Evolutionary conservation across 2,329 filamentous ascomycete species (phyloP), one percentile per base, ranked within the genome.

Genomic region (Periconia sp.): DNA sequence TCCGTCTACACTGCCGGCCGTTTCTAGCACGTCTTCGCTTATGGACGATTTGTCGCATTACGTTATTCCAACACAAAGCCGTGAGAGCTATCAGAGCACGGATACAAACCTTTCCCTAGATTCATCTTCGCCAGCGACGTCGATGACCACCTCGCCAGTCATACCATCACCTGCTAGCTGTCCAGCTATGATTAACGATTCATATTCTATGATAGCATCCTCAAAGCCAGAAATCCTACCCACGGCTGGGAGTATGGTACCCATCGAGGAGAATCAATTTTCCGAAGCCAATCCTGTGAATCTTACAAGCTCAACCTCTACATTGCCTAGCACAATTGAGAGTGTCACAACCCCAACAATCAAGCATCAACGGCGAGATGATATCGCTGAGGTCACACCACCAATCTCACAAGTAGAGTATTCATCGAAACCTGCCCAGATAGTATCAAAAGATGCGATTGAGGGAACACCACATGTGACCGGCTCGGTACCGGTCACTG

Each of bases 31-130:
- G 12, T 38, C 55, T 1, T 63, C 59, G 3, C 52, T 66, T 11
- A 49, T 56, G 17, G 51, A 55, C 13, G 61, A 63, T 17, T 37
- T 66, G n/a, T 51, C 50, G 2, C 38, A 46, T 2, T 62, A 48
- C 36, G 51, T 66, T 4, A 24, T 56, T 18, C 51, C 52, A 3
- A 47, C 36, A 11, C 19, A 26, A 4, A 43, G 38, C 9, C 50
- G 46, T 10, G 50, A 52, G 3, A 45, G 34, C 17, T 10, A 43
- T 25, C 39, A 46, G 13, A 38, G 39, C 12, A 25, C 26, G 12
- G 41, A 45, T 25, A 42, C 47, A 3, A 28, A 21, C n/a, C 8
- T 19, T 4, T 42, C 39, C 4, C 12, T 35, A 9, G 19, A 30
- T 19, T 21, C 24, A 1, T 36, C 29, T 16, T 40, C 44, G 5